Evolutionary conservation across 2,329 filamentous ascomycete species (phyloP).

Genomic region (Fusarium graminum): DNA sequence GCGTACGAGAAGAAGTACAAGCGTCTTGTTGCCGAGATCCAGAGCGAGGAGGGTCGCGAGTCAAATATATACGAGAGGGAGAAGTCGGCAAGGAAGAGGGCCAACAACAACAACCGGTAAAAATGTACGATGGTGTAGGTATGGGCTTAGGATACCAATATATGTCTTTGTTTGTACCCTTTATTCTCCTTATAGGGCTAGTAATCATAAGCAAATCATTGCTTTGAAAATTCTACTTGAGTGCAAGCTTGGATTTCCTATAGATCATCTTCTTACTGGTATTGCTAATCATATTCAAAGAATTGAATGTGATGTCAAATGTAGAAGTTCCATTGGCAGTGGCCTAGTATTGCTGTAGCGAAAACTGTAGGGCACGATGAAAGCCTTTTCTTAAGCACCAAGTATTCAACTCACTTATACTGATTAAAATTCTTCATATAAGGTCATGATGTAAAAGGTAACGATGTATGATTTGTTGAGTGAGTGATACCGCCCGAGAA

Average conservation of each 20-base stretch:
- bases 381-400: background rate
- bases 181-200: background rate
- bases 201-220: background rate
- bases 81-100: conserved; percentile 79
- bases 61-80: conserved; percentile 91
- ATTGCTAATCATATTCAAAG: background rate
- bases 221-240: background rate
- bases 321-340: background rate
- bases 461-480: too few species aligned
- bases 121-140: conserved; percentile 26
- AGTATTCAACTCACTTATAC: background rate
- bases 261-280: too few species aligned
- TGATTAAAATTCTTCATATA: background rate
- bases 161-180: conserved; percentile 10
- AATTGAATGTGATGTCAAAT: background rate
- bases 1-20: conserved; percentile 98
- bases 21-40: conserved; percentile 91
- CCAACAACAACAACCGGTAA: conserved; percentile 66
- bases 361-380: background rate
- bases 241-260: background rate
- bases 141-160: conserved; percentile 42
- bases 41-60: conserved; percentile 90
- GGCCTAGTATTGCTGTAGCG: background rate
- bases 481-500: background rate
- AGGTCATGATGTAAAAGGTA: background rate